These are phyloP conservation scores for Exophiala alcalophila DNA, from an alignment of 2,329 filamentous ascomycete genomes.

Conservation along the genomic window DNA sequence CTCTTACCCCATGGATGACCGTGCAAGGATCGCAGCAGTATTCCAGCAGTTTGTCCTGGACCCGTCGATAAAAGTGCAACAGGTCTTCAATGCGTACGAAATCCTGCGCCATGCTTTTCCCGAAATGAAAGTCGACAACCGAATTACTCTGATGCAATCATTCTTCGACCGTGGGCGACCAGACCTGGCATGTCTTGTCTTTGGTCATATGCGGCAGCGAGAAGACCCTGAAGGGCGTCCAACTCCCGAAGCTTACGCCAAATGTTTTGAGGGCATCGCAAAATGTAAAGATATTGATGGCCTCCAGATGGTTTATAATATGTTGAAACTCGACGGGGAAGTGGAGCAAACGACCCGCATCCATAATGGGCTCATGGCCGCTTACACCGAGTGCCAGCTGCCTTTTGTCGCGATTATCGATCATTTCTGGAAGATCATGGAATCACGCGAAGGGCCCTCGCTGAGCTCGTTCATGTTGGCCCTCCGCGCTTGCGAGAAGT, in stretches of 20 bases:
- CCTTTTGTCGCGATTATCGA: conserved; percentile 60
- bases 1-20: conserved; percentile 67
- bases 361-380: conserved; percentile 82
- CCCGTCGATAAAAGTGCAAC: conserved; percentile 57
- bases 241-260: conserved; percentile 69
- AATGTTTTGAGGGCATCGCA: conserved; percentile 73
- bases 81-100: conserved; percentile 60
- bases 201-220: conserved; percentile 90
- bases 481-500: conserved; percentile 71
- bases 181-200: conserved; percentile 82
- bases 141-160: conserved; percentile 71
- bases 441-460: conserved; percentile 78
- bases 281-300: conserved; percentile 58
- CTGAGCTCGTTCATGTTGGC: conserved; percentile 77
- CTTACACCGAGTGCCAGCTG: conserved; percentile 68
- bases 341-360: conserved; percentile 73
- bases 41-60: conserved; percentile 69
- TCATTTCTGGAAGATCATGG: conserved; percentile 82
- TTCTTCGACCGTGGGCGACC: conserved; percentile 76
- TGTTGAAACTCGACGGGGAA: conserved; percentile 86
- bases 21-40: conserved; percentile 61
- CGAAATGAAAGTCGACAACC: conserved; percentile 62
- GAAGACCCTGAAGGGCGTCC: conserved; percentile 63
- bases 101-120: conserved; percentile 58
- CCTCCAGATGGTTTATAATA: conserved; percentile 78